Evolutionary conservation across 208 protist genomes (phyloP), one percentile per base, ranked within the genome.

Genomic region (Herpetomonas muscarum): DNA sequence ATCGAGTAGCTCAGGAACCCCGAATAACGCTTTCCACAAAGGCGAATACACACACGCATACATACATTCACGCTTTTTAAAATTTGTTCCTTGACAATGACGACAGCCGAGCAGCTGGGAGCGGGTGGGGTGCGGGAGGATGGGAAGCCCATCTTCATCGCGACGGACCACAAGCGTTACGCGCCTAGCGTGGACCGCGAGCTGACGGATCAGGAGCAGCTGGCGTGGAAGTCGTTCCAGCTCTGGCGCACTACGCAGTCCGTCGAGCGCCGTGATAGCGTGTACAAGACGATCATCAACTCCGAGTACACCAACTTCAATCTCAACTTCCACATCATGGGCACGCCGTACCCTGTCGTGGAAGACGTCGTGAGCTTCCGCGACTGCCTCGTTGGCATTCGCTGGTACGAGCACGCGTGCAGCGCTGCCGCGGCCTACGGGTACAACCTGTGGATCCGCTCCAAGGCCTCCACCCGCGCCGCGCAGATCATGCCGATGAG

Each of bases 161-260:
- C 84, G n/a, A 83, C 76, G 9, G 77, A 87, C 29, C 85, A 91
- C 71, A 87, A 78, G 19, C 70, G 68, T 41, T 92, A 85, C 34
- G 53, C 80, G 13, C 56, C 81, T 6, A 82, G 69, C 28, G 64
- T 54, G 6, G 73, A 95, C 17, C 74, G 82, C 41, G 79, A 92
- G 47, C 74, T 95, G 28, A 89, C 82, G 0, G 85, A 95, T 37
- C 81, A 92, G 66, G 81, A 95, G 69, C 57, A 90, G 60, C 70
- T 95, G 13, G 81, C 81, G 32, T 92, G 85, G 85, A 95, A 92
- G 71, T 85, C 83, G 10, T 95, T 91, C 51, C 81, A 92, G 74
- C 70, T 95, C 2, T 95, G 84, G 81, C 79, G 82, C 28, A 74
- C 83, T 1, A 82, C 84, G 9, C 64, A 87, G 24, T 76, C 75